Percentiles rank a stretch among this genome's conserved stretches.
These are phyloP conservation scores for Leishmania turanica DNA, from an alignment of 208 protist species.

Conservation along the genomic window DNA sequence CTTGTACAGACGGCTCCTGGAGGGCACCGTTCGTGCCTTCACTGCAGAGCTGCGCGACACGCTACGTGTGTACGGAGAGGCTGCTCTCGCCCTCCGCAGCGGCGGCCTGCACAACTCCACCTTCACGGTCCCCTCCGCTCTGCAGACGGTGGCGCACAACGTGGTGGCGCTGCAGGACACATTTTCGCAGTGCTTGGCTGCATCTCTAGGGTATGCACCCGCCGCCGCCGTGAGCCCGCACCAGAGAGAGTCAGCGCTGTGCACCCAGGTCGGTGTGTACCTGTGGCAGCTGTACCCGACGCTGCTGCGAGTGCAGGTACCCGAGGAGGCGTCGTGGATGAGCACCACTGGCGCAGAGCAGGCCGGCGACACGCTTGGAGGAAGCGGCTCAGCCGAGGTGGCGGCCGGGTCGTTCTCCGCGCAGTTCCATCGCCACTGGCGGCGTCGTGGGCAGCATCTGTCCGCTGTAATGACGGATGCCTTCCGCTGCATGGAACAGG, in stretches of 20 bases:
- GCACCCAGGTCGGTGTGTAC: slow-evolving; percentile 4
- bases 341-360: slow-evolving; percentile 2
- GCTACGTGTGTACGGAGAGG: slow-evolving; percentile 14
- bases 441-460: slow-evolving; percentile 1
- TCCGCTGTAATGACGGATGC: not conserved
- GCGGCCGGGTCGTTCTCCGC: not conserved
- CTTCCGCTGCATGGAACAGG: not conserved
- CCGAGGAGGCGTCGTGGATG: slow-evolving; percentile 23
- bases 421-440: slow-evolving; percentile 4
- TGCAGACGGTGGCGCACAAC: slow-evolving; percentile 22
- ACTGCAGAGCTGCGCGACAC: slow-evolving; percentile 10
- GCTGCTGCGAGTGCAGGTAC: slow-evolving; percentile 26
- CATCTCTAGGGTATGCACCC: not conserved
- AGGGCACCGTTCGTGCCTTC: slow-evolving; percentile 14
- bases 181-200: slow-evolving; percentile 8
- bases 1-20: slow-evolving; percentile 18
- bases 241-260: not conserved
- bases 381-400: slow-evolving; percentile 1
- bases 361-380: slow-evolving; percentile 7
- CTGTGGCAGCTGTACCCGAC: slow-evolving; percentile 25
- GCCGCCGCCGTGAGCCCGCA: not conserved
- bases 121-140: not conserved
- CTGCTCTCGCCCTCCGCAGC: slow-evolving; percentile 14
- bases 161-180: slow-evolving; percentile 9
- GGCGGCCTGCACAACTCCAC: slow-evolving; percentile 11